These are phyloP conservation scores for Alternaria sp. DNA, from an alignment of 2,329 filamentous ascomycete species.

Conservation along the genomic window DNA sequence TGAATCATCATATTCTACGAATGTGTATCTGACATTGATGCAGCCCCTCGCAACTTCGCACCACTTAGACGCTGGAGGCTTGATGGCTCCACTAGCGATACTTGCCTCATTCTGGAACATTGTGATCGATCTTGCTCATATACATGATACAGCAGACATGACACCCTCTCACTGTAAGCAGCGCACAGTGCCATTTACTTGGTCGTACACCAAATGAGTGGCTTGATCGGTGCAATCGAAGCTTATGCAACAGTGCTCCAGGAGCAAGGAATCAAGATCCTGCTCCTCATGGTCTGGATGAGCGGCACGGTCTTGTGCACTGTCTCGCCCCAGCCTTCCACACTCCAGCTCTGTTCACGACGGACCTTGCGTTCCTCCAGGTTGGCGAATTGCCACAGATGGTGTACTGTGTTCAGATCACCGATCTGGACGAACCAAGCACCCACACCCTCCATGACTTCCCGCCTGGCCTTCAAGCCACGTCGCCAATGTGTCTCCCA, in stretches of 20 bases:
- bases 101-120: not conserved
- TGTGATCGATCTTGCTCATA: not conserved
- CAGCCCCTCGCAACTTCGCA: not conserved
- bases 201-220: not conserved
- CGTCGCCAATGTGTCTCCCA: slow-evolving; percentile 99
- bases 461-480: slow-evolving; percentile 85
- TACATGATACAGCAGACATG: not conserved
- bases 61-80: not conserved
- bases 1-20: not conserved
- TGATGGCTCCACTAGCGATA: not conserved
- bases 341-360: slow-evolving; percentile 92
- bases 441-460: slow-evolving; percentile 98
- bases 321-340: slow-evolving; percentile 95
- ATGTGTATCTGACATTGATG: not conserved
- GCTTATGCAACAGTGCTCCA: slow-evolving; percentile 88
- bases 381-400: slow-evolving; percentile 98
- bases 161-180: not conserved
- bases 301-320: slow-evolving; percentile 98
- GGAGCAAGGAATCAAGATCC: slow-evolving; percentile 90
- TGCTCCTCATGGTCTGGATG: slow-evolving; percentile 95
- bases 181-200: not conserved
- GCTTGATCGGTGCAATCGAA: not conserved
- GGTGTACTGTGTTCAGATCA: slow-evolving; percentile 95
- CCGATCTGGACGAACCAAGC: slow-evolving; percentile 99
- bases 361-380: slow-evolving; percentile 89